Percentiles rank a stretch among this genome's conserved stretches.
Conservation (phyloP, 331 rosid genomes). For the Malus hybrid region DNA sequence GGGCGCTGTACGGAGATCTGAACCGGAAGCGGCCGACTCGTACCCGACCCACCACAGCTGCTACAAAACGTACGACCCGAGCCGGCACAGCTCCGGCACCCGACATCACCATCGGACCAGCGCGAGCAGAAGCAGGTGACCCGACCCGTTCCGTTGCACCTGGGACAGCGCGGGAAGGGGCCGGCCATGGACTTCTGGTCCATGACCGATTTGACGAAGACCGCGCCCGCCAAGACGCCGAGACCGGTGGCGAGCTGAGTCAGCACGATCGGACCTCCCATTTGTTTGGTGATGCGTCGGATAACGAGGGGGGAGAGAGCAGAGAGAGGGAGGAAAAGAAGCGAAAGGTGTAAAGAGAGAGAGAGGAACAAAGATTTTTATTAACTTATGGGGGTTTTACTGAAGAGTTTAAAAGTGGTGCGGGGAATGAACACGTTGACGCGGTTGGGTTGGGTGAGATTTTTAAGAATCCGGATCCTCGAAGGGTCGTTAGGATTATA, state of each 20-base stretch:
- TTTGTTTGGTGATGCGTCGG: background rate
- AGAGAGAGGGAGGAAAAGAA: background rate
- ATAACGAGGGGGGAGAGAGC: background rate
- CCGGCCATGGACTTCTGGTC: slow-evolving; percentile 94
- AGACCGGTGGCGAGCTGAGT: slow-evolving; percentile 82
- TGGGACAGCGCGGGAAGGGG: slow-evolving; percentile 57
- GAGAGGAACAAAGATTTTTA: background rate
- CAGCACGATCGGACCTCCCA: slow-evolving; percentile 59
- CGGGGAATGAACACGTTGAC: slow-evolving; percentile 60
- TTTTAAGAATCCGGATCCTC: background rate
- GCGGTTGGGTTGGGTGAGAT: slow-evolving; percentile 19
- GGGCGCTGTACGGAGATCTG: slow-evolving; percentile 46
- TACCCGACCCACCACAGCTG: slow-evolving; percentile 88
- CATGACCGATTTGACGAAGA: slow-evolving; percentile 61
- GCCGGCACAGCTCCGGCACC: slow-evolving; percentile 77
- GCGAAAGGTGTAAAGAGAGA: background rate
- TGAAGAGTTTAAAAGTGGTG: slow-evolving; percentile 34
- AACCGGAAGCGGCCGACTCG: slow-evolving; percentile 79
- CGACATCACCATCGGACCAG: slow-evolving; percentile 82
- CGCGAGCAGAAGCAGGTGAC: slow-evolving; percentile 75
- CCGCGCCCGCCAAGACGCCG: slow-evolving; percentile 83
- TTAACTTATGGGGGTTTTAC: background rate
- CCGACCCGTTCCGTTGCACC: slow-evolving; percentile 86
- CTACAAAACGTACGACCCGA: slow-evolving; percentile 71
- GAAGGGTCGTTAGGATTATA: no score